phyloP scores from a whole-genome alignment of 306 rosid genomes.

The Cicer bijugum region DNA sequence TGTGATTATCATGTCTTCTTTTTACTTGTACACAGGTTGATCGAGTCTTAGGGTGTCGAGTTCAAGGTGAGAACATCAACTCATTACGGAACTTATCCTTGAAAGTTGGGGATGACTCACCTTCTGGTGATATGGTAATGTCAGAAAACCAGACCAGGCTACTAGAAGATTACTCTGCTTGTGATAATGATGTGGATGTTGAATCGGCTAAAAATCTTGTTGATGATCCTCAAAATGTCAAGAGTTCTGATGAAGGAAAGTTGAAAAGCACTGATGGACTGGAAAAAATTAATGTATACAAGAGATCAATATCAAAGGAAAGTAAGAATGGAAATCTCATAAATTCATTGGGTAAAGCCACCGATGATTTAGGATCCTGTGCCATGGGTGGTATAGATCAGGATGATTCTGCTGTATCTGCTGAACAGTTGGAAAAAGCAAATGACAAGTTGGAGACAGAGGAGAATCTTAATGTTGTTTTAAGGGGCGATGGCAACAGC shows the following conservation, averaged over 20 bases:
- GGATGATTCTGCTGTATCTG: constrained; percentile 56
- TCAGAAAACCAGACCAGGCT: constrained; percentile 58
- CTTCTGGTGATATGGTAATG: constrained; percentile 56
- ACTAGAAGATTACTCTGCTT: constrained; percentile 57
- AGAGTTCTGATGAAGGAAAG: constrained; percentile 55
- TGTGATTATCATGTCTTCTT: constrained; percentile 41
- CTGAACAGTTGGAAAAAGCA: constrained; percentile 57
- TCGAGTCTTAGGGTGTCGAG: constrained; percentile 93
- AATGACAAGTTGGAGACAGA: constrained; percentile 51
- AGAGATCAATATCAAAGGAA: constrained; percentile 73
- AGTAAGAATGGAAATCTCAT: constrained; percentile 59
- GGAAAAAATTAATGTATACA: constrained; percentile 72
- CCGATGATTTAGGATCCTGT: constrained; percentile 54
- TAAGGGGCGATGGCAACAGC: constrained; percentile 51
- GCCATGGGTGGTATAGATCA: constrained; percentile 49
- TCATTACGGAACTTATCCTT: constrained; percentile 55
- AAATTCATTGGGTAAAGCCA: constrained; percentile 49
- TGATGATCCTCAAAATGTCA: constrained; percentile 57
- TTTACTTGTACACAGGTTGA: constrained; percentile 67
- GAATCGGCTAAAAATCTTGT: constrained; percentile 55
- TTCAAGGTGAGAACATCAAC: constrained; percentile 56
- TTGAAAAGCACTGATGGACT: constrained; percentile 54
- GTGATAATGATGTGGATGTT: constrained; percentile 62
- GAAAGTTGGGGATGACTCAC: constrained; percentile 55
- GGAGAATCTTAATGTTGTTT: constrained; percentile 51